phyloP scores from a whole-genome alignment of 1,139 yeast species.

The Yamadazyma membranifaciens region DNA sequence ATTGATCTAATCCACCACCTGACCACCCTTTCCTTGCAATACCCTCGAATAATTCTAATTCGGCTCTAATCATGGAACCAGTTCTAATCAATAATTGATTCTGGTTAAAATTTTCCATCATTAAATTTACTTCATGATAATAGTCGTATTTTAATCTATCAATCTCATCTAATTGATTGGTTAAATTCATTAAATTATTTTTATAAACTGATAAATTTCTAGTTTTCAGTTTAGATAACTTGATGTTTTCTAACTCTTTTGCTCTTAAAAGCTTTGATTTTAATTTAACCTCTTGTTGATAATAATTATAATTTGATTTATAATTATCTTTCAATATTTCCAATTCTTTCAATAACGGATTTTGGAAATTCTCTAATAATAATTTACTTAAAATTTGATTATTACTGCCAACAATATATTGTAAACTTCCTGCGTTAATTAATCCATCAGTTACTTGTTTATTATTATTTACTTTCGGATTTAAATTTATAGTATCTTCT shows the following conservation, averaged over 20 bases:
- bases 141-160: conserved; percentile 75
- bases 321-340: conserved; percentile 38
- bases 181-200: conserved; percentile 61
- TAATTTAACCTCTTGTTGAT: conserved; percentile 51
- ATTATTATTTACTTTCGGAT: conserved; percentile 68
- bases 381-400: conserved; percentile 66
- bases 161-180: conserved; percentile 74
- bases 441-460: conserved; percentile 65
- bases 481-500: conserved; percentile 48
- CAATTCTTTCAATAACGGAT: conserved; percentile 50
- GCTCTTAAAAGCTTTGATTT: conserved; percentile 50
- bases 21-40: conserved; percentile 85
- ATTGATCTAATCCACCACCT: conserved; percentile 78
- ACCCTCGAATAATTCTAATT: conserved; percentile 76
- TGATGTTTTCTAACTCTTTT: conserved; percentile 56
- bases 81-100: conserved; percentile 51
- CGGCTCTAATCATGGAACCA: conserved; percentile 71
- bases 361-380: conserved; percentile 51
- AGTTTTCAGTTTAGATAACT: conserved; percentile 53
- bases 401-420: conserved; percentile 74
- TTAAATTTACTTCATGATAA: conserved; percentile 61
- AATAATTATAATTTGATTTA: conserved; percentile 47
- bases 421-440: conserved; percentile 73
- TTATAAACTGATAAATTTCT: conserved; percentile 65
- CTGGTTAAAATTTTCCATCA: conserved; percentile 43